Percentiles rank a stretch among this genome's conserved stretches.
phyloP scores from a whole-genome alignment of 164 flowering plant genomes.

The grape (Vitis vinifera) region ASM3070453v1 NC_081818.1:9878501-9879000 shows the following conservation, averaged over 20 bases:
- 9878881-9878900: not conserved
- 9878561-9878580: conserved; percentile 90
- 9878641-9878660: conserved; percentile 29
- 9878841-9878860: not conserved
- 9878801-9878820: too few relatives aligned
- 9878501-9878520: conserved; percentile 76
- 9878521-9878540: conserved; percentile 85
- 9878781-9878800: too few relatives aligned
- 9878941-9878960: not conserved
- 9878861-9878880: not conserved
- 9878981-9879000: conserved; percentile 55
- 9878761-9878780: not conserved
- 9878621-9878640: conserved; percentile 59
- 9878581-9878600: conserved; percentile 89
- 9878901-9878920: conserved; percentile 1
- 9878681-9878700: too few relatives aligned
- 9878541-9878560: conserved; percentile 95
- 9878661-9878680: not conserved
- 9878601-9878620: conserved; percentile 65
- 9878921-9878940: not conserved
- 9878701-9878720: not conserved
- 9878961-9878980: conserved; percentile 51
- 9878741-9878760: conserved; percentile 1
- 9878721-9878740: not conserved
- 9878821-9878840: too few relatives aligned